A percentile compares a stretch with the other conserved stretches of the same genome.
Conservation (phyloP, 2,329 filamentous ascomycete species). For the Fonsecaea pedrosoi region DNA sequence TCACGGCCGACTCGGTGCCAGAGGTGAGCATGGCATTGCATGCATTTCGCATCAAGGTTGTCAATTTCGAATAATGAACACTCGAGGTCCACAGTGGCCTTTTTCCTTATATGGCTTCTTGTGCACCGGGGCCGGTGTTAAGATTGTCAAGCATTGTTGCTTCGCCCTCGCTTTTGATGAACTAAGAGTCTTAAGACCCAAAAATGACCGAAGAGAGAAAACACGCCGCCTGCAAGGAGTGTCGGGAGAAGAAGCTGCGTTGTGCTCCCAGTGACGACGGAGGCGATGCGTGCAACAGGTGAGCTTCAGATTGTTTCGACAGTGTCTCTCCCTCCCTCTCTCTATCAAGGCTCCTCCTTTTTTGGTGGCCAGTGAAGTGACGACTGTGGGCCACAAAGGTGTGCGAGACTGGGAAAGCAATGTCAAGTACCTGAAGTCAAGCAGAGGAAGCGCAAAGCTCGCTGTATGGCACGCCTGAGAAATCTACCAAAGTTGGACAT, state of each 20-base stretch:
- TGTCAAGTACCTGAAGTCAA: slow-evolving; percentile 31
- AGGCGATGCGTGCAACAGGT: slow-evolving; percentile 24
- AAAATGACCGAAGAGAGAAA: slow-evolving; percentile 29
- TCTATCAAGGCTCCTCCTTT: not conserved
- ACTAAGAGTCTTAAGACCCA: not conserved
- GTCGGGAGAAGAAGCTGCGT: slow-evolving; percentile 29
- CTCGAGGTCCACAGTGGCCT: not conserved
- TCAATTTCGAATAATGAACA: not conserved
- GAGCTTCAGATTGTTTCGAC: not conserved
- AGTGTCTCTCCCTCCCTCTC: too few species aligned
- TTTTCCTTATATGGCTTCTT: not conserved
- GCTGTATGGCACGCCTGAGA: slow-evolving; percentile 9
- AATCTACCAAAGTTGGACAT: not conserved
- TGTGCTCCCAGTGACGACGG: slow-evolving; percentile 23
- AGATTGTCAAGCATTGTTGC: slow-evolving; percentile 4
- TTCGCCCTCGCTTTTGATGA: not conserved
- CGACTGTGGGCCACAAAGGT: slow-evolving; percentile 8
- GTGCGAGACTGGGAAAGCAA: slow-evolving; percentile 25
- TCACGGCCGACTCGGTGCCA: not conserved
- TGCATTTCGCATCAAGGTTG: not conserved
- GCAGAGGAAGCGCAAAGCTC: slow-evolving; percentile 29
- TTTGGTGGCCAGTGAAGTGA: not conserved
- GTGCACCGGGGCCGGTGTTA: slow-evolving; percentile 10
- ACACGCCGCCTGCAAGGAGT: slow-evolving; percentile 28
- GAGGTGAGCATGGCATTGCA: not conserved